phyloP scores from a whole-genome alignment of 2,329 filamentous ascomycete genomes.

The Fusarium nelsonii region DNA sequence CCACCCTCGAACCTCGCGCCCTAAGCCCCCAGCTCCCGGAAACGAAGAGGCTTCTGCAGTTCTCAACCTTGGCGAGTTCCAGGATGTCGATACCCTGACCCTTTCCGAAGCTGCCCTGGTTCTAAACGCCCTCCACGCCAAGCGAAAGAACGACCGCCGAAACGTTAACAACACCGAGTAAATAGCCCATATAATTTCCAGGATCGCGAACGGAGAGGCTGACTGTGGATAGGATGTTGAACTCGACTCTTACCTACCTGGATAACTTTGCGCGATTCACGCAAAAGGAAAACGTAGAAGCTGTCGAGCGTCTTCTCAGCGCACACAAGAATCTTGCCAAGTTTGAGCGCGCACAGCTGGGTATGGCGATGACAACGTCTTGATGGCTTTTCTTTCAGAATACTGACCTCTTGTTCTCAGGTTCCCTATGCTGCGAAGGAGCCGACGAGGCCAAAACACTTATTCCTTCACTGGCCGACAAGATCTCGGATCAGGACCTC shows the following conservation, averaged over 20 bases:
- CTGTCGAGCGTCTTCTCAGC: conserved; percentile 88
- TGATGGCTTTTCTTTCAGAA: neutral
- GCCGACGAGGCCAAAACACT: conserved; percentile 97
- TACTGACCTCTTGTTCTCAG: conserved; percentile 59
- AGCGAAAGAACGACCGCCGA: conserved; percentile 82
- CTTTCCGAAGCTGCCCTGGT: conserved; percentile 92
- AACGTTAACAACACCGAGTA: conserved; percentile 88
- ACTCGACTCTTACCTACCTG: conserved; percentile 91
- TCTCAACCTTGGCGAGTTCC: conserved; percentile 92
- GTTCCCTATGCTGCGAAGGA: conserved; percentile 90
- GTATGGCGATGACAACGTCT: conserved; percentile 60
- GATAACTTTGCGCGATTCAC: conserved; percentile 97
- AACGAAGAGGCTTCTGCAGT: conserved; percentile 89
- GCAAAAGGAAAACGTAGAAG: conserved; percentile 92
- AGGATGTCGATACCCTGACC: conserved; percentile 90
- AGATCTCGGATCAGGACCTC: conserved; percentile 90
- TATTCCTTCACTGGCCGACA: conserved; percentile 88
- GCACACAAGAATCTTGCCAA: conserved; percentile 84
- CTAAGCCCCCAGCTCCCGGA: conserved; percentile 76
- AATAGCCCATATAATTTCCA: conserved; percentile 36
- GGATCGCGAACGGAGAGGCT: conserved; percentile 8
- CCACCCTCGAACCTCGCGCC: conserved; percentile 66
- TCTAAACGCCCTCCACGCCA: conserved; percentile 87
- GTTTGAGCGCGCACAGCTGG: conserved; percentile 93
- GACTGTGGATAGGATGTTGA: conserved; percentile 71